Conservation (phyloP, 169 alveolate genomes). For the Eimeria tenella region DNA sequence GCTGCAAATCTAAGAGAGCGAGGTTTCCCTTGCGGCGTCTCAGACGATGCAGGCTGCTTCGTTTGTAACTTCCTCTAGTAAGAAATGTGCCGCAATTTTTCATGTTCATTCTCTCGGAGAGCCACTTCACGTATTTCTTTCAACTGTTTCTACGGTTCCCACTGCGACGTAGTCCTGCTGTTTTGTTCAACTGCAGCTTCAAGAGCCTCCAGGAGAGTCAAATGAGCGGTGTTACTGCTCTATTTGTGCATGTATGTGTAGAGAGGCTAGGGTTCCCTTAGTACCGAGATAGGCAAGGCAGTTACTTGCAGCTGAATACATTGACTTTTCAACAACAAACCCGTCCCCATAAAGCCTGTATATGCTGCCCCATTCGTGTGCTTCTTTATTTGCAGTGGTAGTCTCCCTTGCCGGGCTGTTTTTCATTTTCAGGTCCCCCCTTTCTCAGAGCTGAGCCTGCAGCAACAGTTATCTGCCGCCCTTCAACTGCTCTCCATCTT, state of each 20-base stretch:
- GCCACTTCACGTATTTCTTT: not conserved
- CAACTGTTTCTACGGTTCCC: not conserved
- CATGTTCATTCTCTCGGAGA: not conserved
- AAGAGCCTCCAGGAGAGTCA: slow-evolving; percentile 38
- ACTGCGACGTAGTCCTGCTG: not conserved
- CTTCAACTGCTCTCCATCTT: slow-evolving; percentile 17
- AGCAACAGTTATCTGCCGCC: slow-evolving; percentile 48
- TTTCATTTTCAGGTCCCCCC: slow-evolving; percentile 14
- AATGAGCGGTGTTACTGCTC: slow-evolving; percentile 10
- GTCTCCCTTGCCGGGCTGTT: not conserved
- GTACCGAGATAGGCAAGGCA: not conserved
- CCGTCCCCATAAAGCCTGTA: too few species aligned
- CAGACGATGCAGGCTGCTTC: slow-evolving; percentile 43
- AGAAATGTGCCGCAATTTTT: slow-evolving; percentile 4
- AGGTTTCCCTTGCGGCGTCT: slow-evolving; percentile 47
- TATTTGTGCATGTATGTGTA: slow-evolving; percentile 43
- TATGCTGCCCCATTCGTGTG: not conserved
- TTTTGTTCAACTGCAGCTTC: not conserved
- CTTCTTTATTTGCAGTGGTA: not conserved
- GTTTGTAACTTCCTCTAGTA: slow-evolving; percentile 52
- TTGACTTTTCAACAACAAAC: not conserved
- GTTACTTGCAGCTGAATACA: not conserved
- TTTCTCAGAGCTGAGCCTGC: slow-evolving; percentile 1
- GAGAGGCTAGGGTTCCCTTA: not conserved
- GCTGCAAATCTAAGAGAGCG: slow-evolving; percentile 26